These are phyloP conservation scores for Aegilops bicornis DNA, from an alignment of 176 grass and related monocot genomes.

Conservation along the genomic window DNA sequence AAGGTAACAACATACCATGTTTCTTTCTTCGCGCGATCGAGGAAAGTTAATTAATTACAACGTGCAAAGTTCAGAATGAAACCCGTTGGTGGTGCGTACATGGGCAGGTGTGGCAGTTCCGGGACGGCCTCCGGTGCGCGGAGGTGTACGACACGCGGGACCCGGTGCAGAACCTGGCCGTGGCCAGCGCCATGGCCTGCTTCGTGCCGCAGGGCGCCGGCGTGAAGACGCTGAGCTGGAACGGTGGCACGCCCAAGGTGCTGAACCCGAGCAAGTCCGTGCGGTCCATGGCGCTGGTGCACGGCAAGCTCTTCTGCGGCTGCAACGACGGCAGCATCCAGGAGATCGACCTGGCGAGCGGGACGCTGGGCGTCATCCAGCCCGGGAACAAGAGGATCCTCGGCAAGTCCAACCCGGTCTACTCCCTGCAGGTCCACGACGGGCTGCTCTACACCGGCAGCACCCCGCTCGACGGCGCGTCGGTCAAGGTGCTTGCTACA, in stretches of 20 bases:
- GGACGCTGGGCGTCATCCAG: constrained; percentile 53
- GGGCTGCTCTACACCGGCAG: constrained; percentile 53
- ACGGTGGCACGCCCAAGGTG: constrained; percentile 46
- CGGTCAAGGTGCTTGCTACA: constrained; percentile 38
- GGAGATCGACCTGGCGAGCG: constrained; percentile 68
- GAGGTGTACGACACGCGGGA: constrained; percentile 56
- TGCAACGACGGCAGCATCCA: constrained; percentile 68
- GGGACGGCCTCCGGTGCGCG: constrained; percentile 43
- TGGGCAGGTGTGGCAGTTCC: constrained; percentile 59
- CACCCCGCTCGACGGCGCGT: constrained; percentile 39
- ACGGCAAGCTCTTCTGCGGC: constrained; percentile 67
- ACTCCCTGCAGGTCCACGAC: constrained; percentile 44
- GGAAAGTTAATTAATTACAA: background rate
- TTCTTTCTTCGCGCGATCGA: background rate
- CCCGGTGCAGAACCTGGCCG: constrained; percentile 42
- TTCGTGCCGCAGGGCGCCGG: constrained; percentile 56
- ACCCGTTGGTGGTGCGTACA: background rate
- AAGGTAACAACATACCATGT: constrained; percentile 22
- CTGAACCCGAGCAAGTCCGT: constrained; percentile 58
- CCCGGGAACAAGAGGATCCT: constrained; percentile 58
- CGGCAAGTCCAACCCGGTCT: constrained; percentile 58
- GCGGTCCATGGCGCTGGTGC: constrained; percentile 51
- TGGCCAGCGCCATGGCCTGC: constrained; percentile 52
- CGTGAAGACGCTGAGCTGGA: constrained; percentile 65
- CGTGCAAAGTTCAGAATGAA: background rate